Percentiles rank a stretch among this genome's conserved stretches.
These are phyloP conservation scores for Pleurozium schreberi DNA, from an alignment of 225 moss, liverwort and hornwort species.

Conservation along the genomic window DNA sequence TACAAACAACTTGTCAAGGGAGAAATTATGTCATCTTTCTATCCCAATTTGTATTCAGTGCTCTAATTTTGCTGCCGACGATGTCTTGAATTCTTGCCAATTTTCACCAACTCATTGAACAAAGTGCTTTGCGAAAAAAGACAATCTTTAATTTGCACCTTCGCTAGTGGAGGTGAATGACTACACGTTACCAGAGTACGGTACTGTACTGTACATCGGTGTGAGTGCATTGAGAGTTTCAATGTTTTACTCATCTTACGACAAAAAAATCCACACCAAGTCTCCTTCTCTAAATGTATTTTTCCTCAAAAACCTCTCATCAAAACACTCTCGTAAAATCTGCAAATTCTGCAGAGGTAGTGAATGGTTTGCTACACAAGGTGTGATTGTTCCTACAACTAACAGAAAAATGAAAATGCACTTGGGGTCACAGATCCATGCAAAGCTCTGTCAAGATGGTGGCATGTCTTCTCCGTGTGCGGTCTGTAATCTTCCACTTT, in stretches of 20 bases:
- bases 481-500: conserved; percentile 62
- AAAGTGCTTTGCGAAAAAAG: not conserved
- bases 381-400: not conserved
- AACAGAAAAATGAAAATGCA: not conserved
- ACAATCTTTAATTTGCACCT: not conserved
- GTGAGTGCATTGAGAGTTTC: not conserved
- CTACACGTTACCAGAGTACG: not conserved
- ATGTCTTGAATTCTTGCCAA: not conserved
- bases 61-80: not conserved
- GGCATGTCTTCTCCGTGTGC: conserved; percentile 48
- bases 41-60: not conserved
- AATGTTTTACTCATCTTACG: not conserved
- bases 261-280: not conserved
- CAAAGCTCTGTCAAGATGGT: conserved; percentile 54
- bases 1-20: not conserved
- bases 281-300: not conserved
- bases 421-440: conserved; percentile 34
- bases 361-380: not conserved
- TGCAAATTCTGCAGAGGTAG: not conserved
- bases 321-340: not conserved
- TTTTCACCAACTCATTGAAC: not conserved
- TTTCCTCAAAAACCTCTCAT: not conserved
- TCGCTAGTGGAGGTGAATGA: not conserved
- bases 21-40: not conserved
- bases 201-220: not conserved